Evolutionary conservation across 176 grass and related monocot genomes (phyloP), one percentile per base, ranked within the genome.

Genomic region (Rhynchospora pubera): DNA sequence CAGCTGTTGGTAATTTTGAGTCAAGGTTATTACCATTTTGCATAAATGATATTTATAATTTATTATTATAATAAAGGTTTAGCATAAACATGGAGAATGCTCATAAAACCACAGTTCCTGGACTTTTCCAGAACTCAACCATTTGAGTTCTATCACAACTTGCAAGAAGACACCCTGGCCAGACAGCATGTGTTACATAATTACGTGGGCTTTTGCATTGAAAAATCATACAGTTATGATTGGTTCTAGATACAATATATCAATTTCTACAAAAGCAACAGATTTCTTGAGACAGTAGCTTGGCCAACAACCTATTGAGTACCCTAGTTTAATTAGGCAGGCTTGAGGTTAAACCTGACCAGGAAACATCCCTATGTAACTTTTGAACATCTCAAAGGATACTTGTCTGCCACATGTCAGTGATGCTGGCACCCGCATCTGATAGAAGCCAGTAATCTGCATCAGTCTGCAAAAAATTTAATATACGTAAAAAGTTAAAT

Each of bases 381-480:
- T 52, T 87, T 62, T 68, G 59, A 46, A 79, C 85, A 82, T 58
- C 79, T 55, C 13, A 87, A 81, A 93, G 91, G 91, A 99, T 99
- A 95, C 96, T 23, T 84, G 90, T 71, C 79, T 82, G 87, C 92
- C 92, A 99, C 43, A 95, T 91, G 83, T 99, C 91, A 34, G 90
- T 91, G 66, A 91, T 91, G 77, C 91, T 95, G 65, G 87, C 85
- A 78, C 81, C 87, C 23, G 59, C 62, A 45, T 93, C 92, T 80
- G 89, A 90, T 85, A 90, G 82, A 74, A 99, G 93, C 92, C 89
- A 95, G 80, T 99, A 99, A 85, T 99, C 96, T 0, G 87, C 84
- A 84, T 87, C 87, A 58, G 65, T 83, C 96, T 99, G 91, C 85
- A 87, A 85, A 88, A 87, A 85, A 88, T 45, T 59, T 59, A 50